Evolutionary conservation across 192 early-diverging fungal genomes (phyloP), one percentile per base, ranked within the genome.

Genomic region (Coemansia sp.): DNA sequence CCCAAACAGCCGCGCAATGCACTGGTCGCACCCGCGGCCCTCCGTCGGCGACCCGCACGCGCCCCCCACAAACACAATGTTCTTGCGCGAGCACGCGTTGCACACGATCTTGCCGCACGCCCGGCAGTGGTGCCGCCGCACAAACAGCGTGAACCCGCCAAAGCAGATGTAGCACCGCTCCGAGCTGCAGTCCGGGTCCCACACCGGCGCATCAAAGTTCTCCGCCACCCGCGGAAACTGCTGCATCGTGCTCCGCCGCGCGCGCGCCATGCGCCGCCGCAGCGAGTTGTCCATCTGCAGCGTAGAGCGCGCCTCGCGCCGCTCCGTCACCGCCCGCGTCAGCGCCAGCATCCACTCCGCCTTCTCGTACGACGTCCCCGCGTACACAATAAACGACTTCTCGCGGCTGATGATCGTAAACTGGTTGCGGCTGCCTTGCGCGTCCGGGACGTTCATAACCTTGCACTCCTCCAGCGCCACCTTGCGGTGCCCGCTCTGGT

Each of bases 91-190:
- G 51, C 85, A 86, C 26, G 68, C 54, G 55, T 85, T 81, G 67
- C 90, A 92, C n/a, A 89, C 87, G 17, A 92, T 78, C 51, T 84
- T 85, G 17, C 90, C 90, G 57, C 90, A 92, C 1, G 81, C 81
- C 19, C 90, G 80, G 60, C 88, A 89, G 56, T 92, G 88, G 63
- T 90, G 88, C 59, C 82, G 85, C 3, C 89, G 80, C 51, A 79
- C 50, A 29, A 87, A 83, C 31, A 90, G 41, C 3, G 80, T 79
- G 60, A 92, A 92, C 15, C 78, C 83, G 35, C 84, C 79, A 29
- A 66, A 64, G 63, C 90, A 92, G 32, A 89, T 82, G 77, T 87
- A 86, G 60, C 90, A 92, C 3, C 60, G 34, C 4, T 70, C 69
- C 6, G 85, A 68, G 49, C 66, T 65, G 51, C 85, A 81, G 63